Evolutionary conservation across 768 basidiomycete genomes (phyloP), one percentile per base, ranked within the genome.

Genomic region (Russula vinacea): DNA sequence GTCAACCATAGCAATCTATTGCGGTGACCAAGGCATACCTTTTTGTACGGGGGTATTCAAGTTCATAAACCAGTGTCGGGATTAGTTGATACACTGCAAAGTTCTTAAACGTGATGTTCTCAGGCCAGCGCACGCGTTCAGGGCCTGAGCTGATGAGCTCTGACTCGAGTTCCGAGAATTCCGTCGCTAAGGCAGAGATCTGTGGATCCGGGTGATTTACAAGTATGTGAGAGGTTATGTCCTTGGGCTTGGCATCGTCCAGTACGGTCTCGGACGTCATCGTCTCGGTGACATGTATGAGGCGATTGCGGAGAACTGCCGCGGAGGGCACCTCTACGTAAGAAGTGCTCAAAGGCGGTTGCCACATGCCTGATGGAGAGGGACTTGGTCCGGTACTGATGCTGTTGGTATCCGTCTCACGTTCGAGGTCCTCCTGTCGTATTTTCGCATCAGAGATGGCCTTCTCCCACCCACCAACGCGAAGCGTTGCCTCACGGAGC

Each of bases 21-120:
- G 6, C 59, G 44, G 19, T 8, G 14, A 22, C 55, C 17, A n/a
- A 10, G 11, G 76, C 83, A 56, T 71, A 92, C 92, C 81, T 78
- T 37, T 90, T 85, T 11, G 96, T 98, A 56, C 96, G 79, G 11
- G 96, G 96, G 74, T 95, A 99, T 75, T 98, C 95, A 39, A 98
- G 79, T 74, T 98, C 94, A 71, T 99, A 99, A 8, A 98, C 94
- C 49, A 99, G 80, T 0, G 93, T 93, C 16, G 97, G 97, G 52
- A 91, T 86, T 44, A 95, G 76, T 76, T 92, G 84, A 75, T 95
- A 99, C 44, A 88, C 82, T 33, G 83, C 83, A 72, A 94, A 98
- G 74, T 93, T 89, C 70, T 80, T 83, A 71, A 85, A 82, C 0
- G 87, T 88, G 65, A 98, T 82, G 73, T 94, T 98, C 53, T 86